Conservation (phyloP, 2,329 filamentous ascomycete species). For the Ilyonectria destructans region DNA sequence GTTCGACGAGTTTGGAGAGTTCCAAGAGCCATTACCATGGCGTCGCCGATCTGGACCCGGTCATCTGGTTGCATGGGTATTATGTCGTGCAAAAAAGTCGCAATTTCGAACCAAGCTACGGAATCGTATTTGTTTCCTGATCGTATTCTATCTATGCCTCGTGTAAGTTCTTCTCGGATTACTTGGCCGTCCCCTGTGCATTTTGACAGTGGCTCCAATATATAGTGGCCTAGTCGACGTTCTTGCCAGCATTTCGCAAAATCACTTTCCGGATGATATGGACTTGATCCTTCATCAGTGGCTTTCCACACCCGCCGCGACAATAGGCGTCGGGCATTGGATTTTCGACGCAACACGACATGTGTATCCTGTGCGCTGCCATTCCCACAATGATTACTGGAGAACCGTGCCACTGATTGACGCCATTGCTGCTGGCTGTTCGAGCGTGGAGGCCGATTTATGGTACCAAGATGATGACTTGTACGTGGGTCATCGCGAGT, state of each 20-base stretch:
- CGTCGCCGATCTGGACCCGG: slow-evolving; percentile 1
- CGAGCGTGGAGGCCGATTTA: slow-evolving; percentile 2
- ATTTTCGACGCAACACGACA: slow-evolving; percentile 1
- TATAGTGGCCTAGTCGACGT: slow-evolving; percentile 6
- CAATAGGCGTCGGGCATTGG: slow-evolving; percentile 3
- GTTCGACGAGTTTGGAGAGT: background rate
- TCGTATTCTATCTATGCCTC: slow-evolving; percentile 1
- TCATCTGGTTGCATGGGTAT: background rate
- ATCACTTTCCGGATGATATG: background rate
- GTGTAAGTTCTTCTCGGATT: slow-evolving; percentile 6
- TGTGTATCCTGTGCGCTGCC: slow-evolving; percentile 7
- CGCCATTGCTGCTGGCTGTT: background rate
- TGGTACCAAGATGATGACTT: slow-evolving; percentile 2
- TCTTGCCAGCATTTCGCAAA: slow-evolving; percentile 1
- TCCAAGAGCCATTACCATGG: background rate
- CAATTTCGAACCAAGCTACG: slow-evolving; percentile 10
- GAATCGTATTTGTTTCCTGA: slow-evolving; percentile 6
- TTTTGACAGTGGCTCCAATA: background rate
- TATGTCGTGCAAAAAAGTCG: background rate
- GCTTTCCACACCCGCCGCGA: background rate
- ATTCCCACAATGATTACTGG: slow-evolving; percentile 3
- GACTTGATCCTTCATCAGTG: slow-evolving; percentile 2
- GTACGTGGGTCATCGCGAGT: slow-evolving; percentile 5
- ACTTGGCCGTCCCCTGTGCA: background rate
- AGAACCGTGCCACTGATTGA: slow-evolving; percentile 3